phyloP scores from a whole-genome alignment of 305 asterid genomes.

The Fraxinus ornus region DNA sequence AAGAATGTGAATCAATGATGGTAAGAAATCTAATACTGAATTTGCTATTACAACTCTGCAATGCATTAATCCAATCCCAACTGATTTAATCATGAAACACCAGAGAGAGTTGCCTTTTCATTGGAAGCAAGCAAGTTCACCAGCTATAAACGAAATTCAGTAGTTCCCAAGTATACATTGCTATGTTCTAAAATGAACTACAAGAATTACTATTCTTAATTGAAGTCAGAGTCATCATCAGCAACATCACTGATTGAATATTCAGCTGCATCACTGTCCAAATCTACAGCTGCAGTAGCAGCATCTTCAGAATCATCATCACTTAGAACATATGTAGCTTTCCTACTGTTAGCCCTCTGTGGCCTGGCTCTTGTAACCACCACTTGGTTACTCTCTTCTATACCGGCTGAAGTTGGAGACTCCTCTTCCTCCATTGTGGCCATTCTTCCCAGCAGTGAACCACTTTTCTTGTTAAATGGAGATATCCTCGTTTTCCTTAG shows the following conservation, averaged over 20 bases:
- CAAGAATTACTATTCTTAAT: conserved; percentile 13
- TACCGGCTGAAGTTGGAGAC: conserved; percentile 36
- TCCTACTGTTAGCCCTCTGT: conserved; percentile 43
- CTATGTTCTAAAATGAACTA: too few relatives aligned
- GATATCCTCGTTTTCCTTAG: conserved; percentile 84
- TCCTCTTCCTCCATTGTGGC: conserved; percentile 31
- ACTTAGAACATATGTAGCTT: conserved; percentile 54
- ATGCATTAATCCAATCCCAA: too few relatives aligned
- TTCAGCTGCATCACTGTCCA: conserved; percentile 30
- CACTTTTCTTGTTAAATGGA: conserved; percentile 83
- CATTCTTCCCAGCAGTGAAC: conserved; percentile 58
- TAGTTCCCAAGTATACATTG: too few relatives aligned
- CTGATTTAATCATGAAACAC: too few relatives aligned
- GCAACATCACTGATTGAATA: conserved; percentile 15
- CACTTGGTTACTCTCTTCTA: conserved; percentile 29
- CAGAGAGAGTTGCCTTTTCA: too few relatives aligned
- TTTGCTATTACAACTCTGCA: too few relatives aligned
- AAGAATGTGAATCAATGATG: too few relatives aligned
- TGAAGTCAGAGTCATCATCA: conserved; percentile 48
- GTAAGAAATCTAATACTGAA: too few relatives aligned
- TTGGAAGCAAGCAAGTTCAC: too few relatives aligned
- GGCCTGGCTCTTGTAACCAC: conserved; percentile 52
- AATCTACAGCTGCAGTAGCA: conserved; percentile 16
- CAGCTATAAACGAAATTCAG: too few relatives aligned
- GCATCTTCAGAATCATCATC: conserved; percentile 58